phyloP scores from a whole-genome alignment of 1,284 basidiomycete species.

The Leucoagaricus sp. region DNA sequence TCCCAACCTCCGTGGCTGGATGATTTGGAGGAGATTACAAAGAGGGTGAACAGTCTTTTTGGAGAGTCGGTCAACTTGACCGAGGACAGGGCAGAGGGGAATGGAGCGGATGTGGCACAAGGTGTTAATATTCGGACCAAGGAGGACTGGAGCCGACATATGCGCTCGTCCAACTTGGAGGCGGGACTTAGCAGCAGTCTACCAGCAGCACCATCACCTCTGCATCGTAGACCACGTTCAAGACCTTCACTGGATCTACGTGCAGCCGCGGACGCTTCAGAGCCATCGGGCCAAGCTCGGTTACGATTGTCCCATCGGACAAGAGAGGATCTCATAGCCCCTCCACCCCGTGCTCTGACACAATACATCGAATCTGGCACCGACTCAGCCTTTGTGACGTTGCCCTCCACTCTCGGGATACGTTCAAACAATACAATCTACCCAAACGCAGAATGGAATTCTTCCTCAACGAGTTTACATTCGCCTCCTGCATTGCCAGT shows the following conservation, averaged over 20 bases:
- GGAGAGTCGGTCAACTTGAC: slow-evolving; percentile 11
- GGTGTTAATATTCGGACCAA: slow-evolving; percentile 9
- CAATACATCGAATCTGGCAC: slow-evolving; percentile 61
- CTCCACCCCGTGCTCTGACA: slow-evolving; percentile 71
- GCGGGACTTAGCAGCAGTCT: slow-evolving; percentile 20
- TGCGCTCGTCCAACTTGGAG: slow-evolving; percentile 5
- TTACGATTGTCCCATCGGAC: slow-evolving; percentile 10
- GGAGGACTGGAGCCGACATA: background rate
- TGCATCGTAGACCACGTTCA: slow-evolving; percentile 26
- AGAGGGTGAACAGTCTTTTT: slow-evolving; percentile 60
- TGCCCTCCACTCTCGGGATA: slow-evolving; percentile 73
- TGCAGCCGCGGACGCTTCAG: slow-evolving; percentile 25
- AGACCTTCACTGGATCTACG: slow-evolving; percentile 53
- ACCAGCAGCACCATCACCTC: slow-evolving; percentile 11
- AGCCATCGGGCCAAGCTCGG: background rate
- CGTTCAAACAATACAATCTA: slow-evolving; percentile 44
- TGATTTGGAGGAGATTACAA: slow-evolving; percentile 64
- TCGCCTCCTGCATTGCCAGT: slow-evolving; percentile 25
- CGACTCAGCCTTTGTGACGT: slow-evolving; percentile 42
- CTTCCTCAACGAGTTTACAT: slow-evolving; percentile 27
- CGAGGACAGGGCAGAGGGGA: background rate
- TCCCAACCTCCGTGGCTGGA: slow-evolving; percentile 61
- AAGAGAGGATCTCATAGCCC: slow-evolving; percentile 57
- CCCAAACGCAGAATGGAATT: slow-evolving; percentile 22
- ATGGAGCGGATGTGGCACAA: slow-evolving; percentile 13